Evolutionary conservation across 352 stramenopile genomes (phyloP), one percentile per base, ranked within the genome.

Genomic region (Pythium aphanidermatum): DNA sequence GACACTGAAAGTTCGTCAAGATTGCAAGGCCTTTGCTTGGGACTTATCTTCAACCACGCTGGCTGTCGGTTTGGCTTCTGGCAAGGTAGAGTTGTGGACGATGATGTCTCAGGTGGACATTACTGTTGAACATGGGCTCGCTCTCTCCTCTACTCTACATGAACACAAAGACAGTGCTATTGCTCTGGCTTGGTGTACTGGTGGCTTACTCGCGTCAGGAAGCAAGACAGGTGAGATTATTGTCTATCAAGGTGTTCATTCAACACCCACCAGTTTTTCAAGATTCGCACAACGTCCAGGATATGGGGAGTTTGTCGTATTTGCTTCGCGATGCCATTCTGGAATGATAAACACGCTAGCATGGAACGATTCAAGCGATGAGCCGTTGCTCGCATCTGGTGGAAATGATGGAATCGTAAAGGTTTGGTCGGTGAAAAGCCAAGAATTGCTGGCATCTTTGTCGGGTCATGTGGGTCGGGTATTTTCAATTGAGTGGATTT

Each of bases 401-500:
- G 83, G 65, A 16, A 56, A 60, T 8, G 76, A 92, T 36, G 68
- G 72, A 4, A 70, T 51, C 14, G 65, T 74, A 3, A 63, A 68
- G 20, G 74, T 92, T 9, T 92, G 79, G 79, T 53, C 71, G 38
- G 4, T 67, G 4, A 9, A 24, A 10, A 48, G 29, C 24, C 63
- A 14, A 54, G 29, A 23, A 20, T 63, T 37, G 59, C 59, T 5
- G 34, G 54, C 29, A 12, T 20, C 40, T 26, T 91, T 88, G 34
- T 46, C 33, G 1, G 35, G 66, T 16, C 79, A 92, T 29, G 33
- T 64, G 20, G 71, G 73, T 13, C 68, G 79, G 1, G 76, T 81
- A 11, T 48, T 89, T 26, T 63, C 74, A 0, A 38, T 86, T 3
- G 63, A 65, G 7, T 92, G 80, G 74, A 41, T 87, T 8, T 56